phyloP scores from a whole-genome alignment of 306 rosid species.

The Lathyrus sativus region DNA sequence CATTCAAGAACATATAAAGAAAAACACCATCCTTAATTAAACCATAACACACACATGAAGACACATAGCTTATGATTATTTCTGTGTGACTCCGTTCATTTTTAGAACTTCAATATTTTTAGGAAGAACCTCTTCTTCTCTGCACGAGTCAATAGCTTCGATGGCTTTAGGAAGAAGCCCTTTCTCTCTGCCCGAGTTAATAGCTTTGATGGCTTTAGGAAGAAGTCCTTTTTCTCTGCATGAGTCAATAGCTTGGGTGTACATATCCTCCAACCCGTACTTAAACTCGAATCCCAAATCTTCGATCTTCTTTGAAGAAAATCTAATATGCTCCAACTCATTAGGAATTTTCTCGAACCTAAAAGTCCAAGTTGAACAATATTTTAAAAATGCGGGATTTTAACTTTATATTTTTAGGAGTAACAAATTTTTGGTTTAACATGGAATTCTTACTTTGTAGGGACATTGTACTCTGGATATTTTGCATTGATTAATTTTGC shows the following conservation, averaged over 20 bases:
- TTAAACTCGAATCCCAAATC: slow-evolving; percentile 70
- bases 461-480: slow-evolving; percentile 65
- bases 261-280: slow-evolving; percentile 75
- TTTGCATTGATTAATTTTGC: slow-evolving; percentile 55
- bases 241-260: slow-evolving; percentile 54
- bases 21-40: background rate
- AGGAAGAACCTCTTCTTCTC: slow-evolving; percentile 60
- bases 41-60: background rate
- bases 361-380: slow-evolving; percentile 2
- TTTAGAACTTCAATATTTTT: background rate
- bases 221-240: slow-evolving; percentile 68
- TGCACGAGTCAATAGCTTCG: slow-evolving; percentile 65
- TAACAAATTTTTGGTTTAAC: background rate
- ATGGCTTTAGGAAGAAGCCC: slow-evolving; percentile 48
- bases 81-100: background rate
- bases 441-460: slow-evolving; percentile 54
- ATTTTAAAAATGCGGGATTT: background rate
- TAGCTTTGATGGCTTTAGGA: slow-evolving; percentile 44
- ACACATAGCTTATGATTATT: background rate
- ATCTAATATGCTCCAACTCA: slow-evolving; percentile 48
- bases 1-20: background rate
- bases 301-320: slow-evolving; percentile 69
- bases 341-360: slow-evolving; percentile 70
- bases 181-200: slow-evolving; percentile 59
- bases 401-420: background rate